Evolutionary conservation across 2,329 filamentous ascomycete species (phyloP), one percentile per base, ranked within the genome.

Genomic region (Stagonosporopsis tanaceti): DNA sequence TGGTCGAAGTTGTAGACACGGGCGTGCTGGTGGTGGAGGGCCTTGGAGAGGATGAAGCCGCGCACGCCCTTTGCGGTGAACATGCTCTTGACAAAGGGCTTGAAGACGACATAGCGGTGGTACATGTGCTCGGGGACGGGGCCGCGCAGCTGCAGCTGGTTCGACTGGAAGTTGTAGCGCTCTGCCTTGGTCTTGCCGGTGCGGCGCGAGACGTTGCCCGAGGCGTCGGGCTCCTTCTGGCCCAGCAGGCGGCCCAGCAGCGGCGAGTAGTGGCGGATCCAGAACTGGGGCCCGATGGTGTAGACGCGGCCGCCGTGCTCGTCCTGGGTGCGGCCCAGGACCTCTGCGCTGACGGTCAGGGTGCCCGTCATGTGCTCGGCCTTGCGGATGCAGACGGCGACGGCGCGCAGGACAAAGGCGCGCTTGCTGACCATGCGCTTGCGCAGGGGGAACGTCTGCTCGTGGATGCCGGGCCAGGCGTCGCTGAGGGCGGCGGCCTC

Each of bases 41-140:
- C 91, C 68, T 89, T 89, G 76, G 95, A 92, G 20, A 97, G 80
- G 42, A 97, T 83, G 61, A 87, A 88, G 17, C 94, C 94, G 46
- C 90, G 85, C 4, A 97, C 68, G 50, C 93, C 93, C 27, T 86
- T 85, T 9, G 87, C 86, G 1, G 88, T 89, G 77, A 97, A 98
- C 88, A 97, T 96, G 62, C 88, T 86, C 47, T 91, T 91, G 52
- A 98, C 90, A 70, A 97, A 92, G 25, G 93, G 93, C 54, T 88
- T 90, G 77, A 97, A 97, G 74, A 96, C 93, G 55, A 97, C 93
- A 71, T 90, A 98, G 64, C 93, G 90, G 74, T 97, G 93, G 75
- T 97, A 97, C 32, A 98, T 81, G 60, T 87, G 82, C 2, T 86
- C 80, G 0, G 94, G 93, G 0, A 95, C 89, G 0, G 94, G 94